phyloP scores from a whole-genome alignment of 768 basidiomycete species.

The Cytidiella melzeri region DNA sequence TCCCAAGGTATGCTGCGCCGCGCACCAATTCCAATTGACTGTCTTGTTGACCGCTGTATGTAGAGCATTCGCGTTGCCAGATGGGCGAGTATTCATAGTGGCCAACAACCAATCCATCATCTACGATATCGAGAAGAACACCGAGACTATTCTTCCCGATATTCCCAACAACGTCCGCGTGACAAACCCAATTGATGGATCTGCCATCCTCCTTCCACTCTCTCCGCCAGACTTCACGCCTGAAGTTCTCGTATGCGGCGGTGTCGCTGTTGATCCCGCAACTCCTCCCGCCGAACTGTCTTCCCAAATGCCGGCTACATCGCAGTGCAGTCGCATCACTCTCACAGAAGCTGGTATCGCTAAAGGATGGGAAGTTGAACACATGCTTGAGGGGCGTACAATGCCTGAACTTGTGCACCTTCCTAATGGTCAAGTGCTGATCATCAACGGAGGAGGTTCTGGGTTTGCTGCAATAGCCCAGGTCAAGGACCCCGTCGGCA shows the following conservation, averaged over 20 bases:
- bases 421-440: slow-evolving; percentile 32
- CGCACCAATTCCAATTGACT: no score
- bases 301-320: slow-evolving; percentile 23
- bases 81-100: slow-evolving; percentile 28
- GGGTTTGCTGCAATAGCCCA: slow-evolving; percentile 29
- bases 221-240: slow-evolving; percentile 24
- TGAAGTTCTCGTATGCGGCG: slow-evolving; percentile 28
- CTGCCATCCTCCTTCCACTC: slow-evolving; percentile 26
- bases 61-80: slow-evolving; percentile 19
- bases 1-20: slow-evolving; percentile 13
- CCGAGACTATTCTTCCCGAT: slow-evolving; percentile 28
- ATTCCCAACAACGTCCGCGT: slow-evolving; percentile 33
- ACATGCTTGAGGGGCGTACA: slow-evolving; percentile 26
- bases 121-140: slow-evolving; percentile 29
- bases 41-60: no score
- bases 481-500: slow-evolving; percentile 17
- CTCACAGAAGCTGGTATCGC: slow-evolving; percentile 23
- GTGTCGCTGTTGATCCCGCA: slow-evolving; percentile 16
- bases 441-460: slow-evolving; percentile 35
- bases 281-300: slow-evolving; percentile 15
- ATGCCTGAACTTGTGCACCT: slow-evolving; percentile 30
- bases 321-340: slow-evolving; percentile 33
- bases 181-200: slow-evolving; percentile 26
- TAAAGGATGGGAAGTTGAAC: slow-evolving; percentile 28
- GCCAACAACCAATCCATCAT: slow-evolving; percentile 33